These are phyloP conservation scores for Phoma sp. DNA, from an alignment of 2,329 filamentous ascomycete species.

Conservation along the genomic window DNA sequence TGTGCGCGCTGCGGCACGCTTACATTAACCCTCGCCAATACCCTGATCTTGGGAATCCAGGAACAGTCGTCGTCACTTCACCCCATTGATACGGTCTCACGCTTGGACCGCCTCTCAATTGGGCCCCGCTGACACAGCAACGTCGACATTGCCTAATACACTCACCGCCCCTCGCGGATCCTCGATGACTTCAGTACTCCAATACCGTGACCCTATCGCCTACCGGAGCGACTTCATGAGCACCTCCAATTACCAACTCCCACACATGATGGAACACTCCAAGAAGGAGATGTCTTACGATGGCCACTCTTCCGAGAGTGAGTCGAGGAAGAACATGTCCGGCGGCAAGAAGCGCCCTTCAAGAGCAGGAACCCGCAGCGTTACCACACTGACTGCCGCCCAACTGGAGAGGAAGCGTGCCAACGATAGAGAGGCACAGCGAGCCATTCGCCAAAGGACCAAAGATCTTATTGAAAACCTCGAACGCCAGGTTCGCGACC, in stretches of 20 bases:
- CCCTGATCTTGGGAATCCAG: conserved; percentile 28
- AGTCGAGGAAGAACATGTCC: conserved; percentile 45
- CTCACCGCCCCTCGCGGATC: conserved; percentile 44
- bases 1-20: conserved; percentile 29
- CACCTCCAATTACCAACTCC: conserved; percentile 41
- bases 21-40: conserved; percentile 34
- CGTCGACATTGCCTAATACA: conserved; percentile 35
- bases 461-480: conserved; percentile 65
- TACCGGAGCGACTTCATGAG: conserved; percentile 49
- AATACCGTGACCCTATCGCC: conserved; percentile 47
- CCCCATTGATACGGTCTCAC: conserved; percentile 28
- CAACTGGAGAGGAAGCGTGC: conserved; percentile 65
- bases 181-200: conserved; percentile 51
- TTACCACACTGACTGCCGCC: conserved; percentile 62
- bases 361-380: conserved; percentile 62
- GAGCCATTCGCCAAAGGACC: conserved; percentile 64
- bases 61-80: conserved; percentile 32
- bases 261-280: conserved; percentile 46
- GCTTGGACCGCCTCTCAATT: conserved; percentile 31
- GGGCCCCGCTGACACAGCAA: conserved; percentile 43
- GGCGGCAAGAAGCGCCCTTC: conserved; percentile 57
- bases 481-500: conserved; percentile 61
- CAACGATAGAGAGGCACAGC: conserved; percentile 66
- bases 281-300: conserved; percentile 48
- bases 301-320: conserved; percentile 48